Evolutionary conservation across 306 rosid genomes (phyloP), one percentile per base, ranked within the genome.

Genomic region (Carpinus viminea): DNA sequence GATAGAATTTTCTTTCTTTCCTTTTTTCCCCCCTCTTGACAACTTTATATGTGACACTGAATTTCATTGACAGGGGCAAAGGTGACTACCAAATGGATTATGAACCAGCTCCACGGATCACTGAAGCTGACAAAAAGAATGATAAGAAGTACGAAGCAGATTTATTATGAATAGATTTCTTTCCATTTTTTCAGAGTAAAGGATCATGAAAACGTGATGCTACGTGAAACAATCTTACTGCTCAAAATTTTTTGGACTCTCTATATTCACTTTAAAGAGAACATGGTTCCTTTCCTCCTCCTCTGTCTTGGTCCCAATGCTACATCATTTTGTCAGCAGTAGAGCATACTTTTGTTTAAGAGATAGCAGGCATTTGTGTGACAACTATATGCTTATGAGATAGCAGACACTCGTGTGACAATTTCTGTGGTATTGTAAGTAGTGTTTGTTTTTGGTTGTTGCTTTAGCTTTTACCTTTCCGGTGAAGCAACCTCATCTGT

Each of bases 11-110:
- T 51, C 21, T 26, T 7, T 26, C 36, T 48, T 24, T 24, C 16
- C 47, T 10, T 10, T 7, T 4, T 0, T 0, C 48, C 48, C 48
- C 52, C 52, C 52, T 11, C 52, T 11, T 11, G 7, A 52, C 53
- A 31, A 34, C 62, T 74, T 24, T 47, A 57, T 74, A 10, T 57
- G n/a, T 81, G 54, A 78, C 75, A 36, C 60, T 47, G 71, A 7
- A 69, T 80, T 78, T 41, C 47, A 69, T 72, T 75, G 59, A 65
- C 86, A 85, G 91, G 81, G 89, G 87, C 50, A 93, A 89, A 79
- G 97, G 98, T 57, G 99, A 95, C 68, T 95, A 91, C 86, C 93
- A 93, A 72, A 90, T 91, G 71, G 99, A 95, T 71, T 95, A 89
- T 83, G 90, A 78, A 81, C 98, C 99, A 48, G 99, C 98, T 83